Percentiles rank a stretch among this genome's conserved stretches.
Evolutionary conservation across 495 filamentous ascomycete genomes (phyloP).

Genomic region (Xylaria flabelliformis): DNA sequence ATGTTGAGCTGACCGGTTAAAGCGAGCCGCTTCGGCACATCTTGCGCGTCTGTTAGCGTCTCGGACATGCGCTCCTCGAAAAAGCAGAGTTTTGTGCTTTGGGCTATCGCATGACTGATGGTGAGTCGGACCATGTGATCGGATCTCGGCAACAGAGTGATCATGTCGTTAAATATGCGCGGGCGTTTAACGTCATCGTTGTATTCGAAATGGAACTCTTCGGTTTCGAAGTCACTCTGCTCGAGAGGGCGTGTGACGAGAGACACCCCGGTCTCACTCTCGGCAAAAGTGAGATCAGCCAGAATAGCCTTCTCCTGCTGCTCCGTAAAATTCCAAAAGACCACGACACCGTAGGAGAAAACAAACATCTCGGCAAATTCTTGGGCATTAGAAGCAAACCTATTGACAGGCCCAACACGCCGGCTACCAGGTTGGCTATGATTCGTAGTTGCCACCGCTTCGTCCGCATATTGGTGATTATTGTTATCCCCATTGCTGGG

Average conservation of each 20-base stretch:
- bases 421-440: conserved; percentile 40
- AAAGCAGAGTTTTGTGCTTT: conserved; percentile 95
- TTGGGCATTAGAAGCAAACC: conserved; percentile 68
- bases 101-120: conserved; percentile 95
- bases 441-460: conserved; percentile 32
- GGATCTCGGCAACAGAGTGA: conserved; percentile 82
- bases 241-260: conserved; percentile 73
- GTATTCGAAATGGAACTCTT: conserved; percentile 99
- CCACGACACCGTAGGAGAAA: conserved; percentile 95
- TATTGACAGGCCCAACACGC: conserved; percentile 45
- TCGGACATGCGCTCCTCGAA: conserved; percentile 97
- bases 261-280: conserved; percentile 61
- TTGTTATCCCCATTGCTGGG: conserved; percentile 27
- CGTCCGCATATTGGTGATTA: conserved; percentile 20
- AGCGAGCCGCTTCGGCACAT: conserved; percentile 87
- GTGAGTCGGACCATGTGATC: conserved; percentile 99
- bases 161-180: conserved; percentile 98
- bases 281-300: conserved; percentile 92
- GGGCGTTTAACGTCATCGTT: conserved; percentile 82
- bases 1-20: conserved; percentile 90
- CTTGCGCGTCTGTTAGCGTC: conserved; percentile 91
- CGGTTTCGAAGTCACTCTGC: conserved; percentile 93
- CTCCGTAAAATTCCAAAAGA: conserved; percentile 99
- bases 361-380: conserved; percentile 96
- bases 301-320: conserved; percentile 95